Evolutionary conservation across 1,284 basidiomycete species (phyloP).

Genomic region (Coriolopsis trogii): DNA sequence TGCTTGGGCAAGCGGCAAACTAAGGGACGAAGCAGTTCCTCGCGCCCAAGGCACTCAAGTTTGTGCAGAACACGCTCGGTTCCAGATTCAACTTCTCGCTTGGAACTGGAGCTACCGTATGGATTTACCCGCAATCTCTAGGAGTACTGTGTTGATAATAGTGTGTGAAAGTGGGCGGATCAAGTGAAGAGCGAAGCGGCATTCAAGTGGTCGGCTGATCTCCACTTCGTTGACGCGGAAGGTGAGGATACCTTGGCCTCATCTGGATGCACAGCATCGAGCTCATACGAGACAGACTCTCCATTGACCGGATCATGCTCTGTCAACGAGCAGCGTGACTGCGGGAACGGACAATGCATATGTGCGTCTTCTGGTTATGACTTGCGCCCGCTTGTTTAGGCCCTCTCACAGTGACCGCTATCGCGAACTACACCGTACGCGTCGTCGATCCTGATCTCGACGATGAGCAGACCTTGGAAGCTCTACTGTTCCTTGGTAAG

Average conservation of each 20-base stretch:
- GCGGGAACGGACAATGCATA: conserved; percentile 5
- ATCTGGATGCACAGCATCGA: background rate
- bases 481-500: conserved; percentile 49
- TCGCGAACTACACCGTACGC: conserved; percentile 57
- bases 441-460: conserved; percentile 44
- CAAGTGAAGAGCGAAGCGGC: conserved; percentile 11
- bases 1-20: conserved; percentile 9
- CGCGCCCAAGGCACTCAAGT: conserved; percentile 7
- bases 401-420: conserved; percentile 33
- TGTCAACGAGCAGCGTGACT: conserved; percentile 12
- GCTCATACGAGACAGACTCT: background rate
- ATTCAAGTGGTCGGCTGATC: conserved; percentile 13
- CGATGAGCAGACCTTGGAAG: conserved; percentile 47
- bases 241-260: background rate
- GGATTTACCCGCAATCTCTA: background rate
- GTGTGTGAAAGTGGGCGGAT: conserved; percentile 6
- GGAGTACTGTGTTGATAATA: background rate
- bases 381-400: background rate
- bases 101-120: conserved; percentile 8
- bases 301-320: conserved; percentile 9
- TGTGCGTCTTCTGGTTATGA: background rate
- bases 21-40: conserved; percentile 3
- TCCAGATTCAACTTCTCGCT: conserved; percentile 9
- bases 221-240: conserved; percentile 15
- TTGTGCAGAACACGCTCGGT: conserved; percentile 8